Base-by-base conservation (phyloP, 192 early-diverging fungal genomes). In the Gigaspora rosea region DNA sequence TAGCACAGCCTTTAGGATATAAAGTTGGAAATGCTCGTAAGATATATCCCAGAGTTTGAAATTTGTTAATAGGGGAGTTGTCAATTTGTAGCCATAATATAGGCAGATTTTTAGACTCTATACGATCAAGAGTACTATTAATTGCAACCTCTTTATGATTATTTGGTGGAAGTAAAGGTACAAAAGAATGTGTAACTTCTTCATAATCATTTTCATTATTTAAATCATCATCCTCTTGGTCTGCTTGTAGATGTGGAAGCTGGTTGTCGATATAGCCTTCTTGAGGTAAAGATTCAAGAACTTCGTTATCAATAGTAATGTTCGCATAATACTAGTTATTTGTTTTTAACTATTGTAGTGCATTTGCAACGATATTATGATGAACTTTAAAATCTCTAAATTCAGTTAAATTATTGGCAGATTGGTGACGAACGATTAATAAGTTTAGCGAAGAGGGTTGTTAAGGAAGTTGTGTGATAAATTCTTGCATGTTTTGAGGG, bases 11-110 rank as follows among this genome's bases (percentile, higher is more conserved):
- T 1, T 15, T 65, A 22, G 3, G 63, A 32, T 65, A 65, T 65
- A 27, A 27, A 27, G 27, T 27, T 27, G 27, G 1, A 27, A 27
- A 65, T 57, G 27, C 3, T 0, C 8, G 10, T 65, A 15, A 0
- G 36, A 65, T 65, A 65, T 65, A 65, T 11, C 9, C 63, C 35
- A 32, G 27, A 16, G 63, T 65, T 32, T 65, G 63, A 41, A 65
- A 65, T 16, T 65, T 9, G 36, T 65, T 65, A 2, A 65, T 65
- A 8, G 63, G 63, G 1, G 1, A 27, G 15, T 5, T 65, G 15
- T 27, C 18, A 65, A 27, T 8, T 4, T 18, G 27, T 33, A 0
- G 1, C 27, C 15, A 8, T 65, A 27, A 2, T 65, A 1, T 8
- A 6, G 41, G 2, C 2, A 41, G 41, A 41, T 41, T 41, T 41